A percentile compares a stretch with the other conserved stretches of the same genome.
Conservation (phyloP, 2,329 filamentous ascomycete species). For the Ilyonectria sp. region DNA sequence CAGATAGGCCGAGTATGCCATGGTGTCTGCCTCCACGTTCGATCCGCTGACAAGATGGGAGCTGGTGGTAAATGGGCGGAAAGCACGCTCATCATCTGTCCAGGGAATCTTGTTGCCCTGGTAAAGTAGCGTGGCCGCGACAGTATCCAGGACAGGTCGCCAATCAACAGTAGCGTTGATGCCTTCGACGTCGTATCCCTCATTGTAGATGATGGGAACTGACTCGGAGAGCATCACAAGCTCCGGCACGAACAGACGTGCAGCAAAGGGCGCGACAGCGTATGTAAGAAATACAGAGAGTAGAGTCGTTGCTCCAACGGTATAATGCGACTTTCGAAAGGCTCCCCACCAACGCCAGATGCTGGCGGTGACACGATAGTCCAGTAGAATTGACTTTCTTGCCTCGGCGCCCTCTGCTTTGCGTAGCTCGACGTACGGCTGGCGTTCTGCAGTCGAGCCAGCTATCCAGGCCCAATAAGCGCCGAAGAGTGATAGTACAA, state of each 20-base stretch:
- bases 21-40: conserved; percentile 17
- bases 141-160: conserved; percentile 33
- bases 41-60: conserved; percentile 1
- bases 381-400: conserved; percentile 27
- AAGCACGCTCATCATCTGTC: conserved; percentile 29
- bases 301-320: conserved; percentile 30
- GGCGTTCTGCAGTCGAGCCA: conserved; percentile 31
- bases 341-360: conserved; percentile 34
- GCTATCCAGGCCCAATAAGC: conserved; percentile 37
- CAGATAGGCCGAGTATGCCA: conserved; percentile 27
- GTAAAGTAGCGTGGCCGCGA: conserved; percentile 27
- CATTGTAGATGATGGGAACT: conserved; percentile 21
- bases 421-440: conserved; percentile 36
- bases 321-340: conserved; percentile 29
- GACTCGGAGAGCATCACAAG: conserved; percentile 10
- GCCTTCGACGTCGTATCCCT: conserved; percentile 9
- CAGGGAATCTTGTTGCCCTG: conserved; percentile 24
- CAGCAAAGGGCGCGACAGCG: conserved; percentile 29
- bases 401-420: conserved; percentile 20
- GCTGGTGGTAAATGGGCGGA: conserved; percentile 24
- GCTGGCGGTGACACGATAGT: conserved; percentile 26
- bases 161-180: conserved; percentile 30
- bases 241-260: conserved; percentile 32
- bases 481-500: conserved; percentile 30
- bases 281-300: conserved; percentile 29